Conservation (phyloP, 331 rosid genomes). For the Malus hybrid region DNA sequence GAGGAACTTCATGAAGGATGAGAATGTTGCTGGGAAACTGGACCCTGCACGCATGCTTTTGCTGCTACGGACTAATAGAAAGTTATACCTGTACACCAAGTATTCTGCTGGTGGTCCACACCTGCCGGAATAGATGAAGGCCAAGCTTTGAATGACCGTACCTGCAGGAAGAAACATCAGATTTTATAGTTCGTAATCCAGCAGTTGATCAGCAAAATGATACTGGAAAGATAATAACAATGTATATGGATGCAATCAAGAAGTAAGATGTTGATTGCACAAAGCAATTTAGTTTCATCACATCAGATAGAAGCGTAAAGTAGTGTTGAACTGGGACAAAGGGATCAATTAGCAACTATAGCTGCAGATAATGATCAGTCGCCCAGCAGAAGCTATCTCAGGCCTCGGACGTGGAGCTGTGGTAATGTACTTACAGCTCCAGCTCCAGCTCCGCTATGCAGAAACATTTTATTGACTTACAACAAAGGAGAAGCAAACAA, state of each 20-base stretch:
- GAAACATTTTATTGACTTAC: conserved; percentile 45
- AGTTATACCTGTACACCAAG: too few species aligned
- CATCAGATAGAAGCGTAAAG: background rate
- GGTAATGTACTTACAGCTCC: background rate
- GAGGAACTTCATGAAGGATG: background rate
- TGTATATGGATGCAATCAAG: too few species aligned
- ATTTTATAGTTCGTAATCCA: too few species aligned
- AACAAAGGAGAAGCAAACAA: conserved; percentile 46
- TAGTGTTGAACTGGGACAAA: conserved; percentile 15
- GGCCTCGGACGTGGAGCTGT: conserved; percentile 36
- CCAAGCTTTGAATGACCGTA: too few species aligned
- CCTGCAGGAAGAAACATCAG: too few species aligned
- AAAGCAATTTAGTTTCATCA: conserved; percentile 20
- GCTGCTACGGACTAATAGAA: too few species aligned
- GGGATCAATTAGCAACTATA: conserved; percentile 7
- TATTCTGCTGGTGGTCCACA: too few species aligned
- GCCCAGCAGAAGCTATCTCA: conserved; percentile 1
- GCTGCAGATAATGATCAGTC: conserved; percentile 12
- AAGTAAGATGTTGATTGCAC: background rate
- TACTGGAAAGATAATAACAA: too few species aligned
- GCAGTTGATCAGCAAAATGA: too few species aligned
- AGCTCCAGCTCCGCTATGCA: too few species aligned
- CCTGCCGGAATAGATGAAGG: too few species aligned
- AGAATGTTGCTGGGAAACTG: background rate
- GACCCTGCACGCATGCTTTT: background rate